Evolutionary conservation across 208 protist genomes (phyloP), one percentile per base, ranked within the genome.

Genomic region (Crithidia bombi): DNA sequence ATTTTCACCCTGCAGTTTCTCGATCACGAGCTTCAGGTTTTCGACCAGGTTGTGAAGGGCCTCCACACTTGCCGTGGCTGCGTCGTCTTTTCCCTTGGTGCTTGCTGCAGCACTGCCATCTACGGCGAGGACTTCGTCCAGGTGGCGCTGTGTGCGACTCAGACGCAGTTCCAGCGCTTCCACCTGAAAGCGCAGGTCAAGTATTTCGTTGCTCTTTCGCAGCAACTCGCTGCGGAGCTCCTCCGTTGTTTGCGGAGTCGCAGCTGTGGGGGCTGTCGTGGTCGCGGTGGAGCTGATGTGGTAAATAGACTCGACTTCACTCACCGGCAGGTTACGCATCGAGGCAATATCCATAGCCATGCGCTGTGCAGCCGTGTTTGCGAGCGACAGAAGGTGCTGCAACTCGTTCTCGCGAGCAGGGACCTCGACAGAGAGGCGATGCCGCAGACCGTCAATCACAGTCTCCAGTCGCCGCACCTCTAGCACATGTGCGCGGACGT

Each of bases 1-100:
- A 52, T 96, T 96, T 57, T 96, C 89, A 36, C 58, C 23, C 68
- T 92, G 87, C 54, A 96, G 74, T 33, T 82, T 79, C 41, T 89
- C 76, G 25, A 96, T 82, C 23, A 93, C 83, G 28, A 89, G 39
- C 63, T 91, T 90, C 26, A 96, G 55, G 51, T 91, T 92, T 25
- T 90, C 89, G 23, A 93, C 78, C 6, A 93, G 66, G 32, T 83
- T 82, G 49, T 86, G 75, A 3, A 96, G 70, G 2, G 73, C 63
- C 21, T 78, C 71, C 15, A 69, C 56, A 28, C 65, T 55, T 32
- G 69, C 43, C 7, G 56, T 19, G 38, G 64, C 19, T 32, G 70
- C 19, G 46, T 32, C 54, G 46, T 55, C 59, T 57, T 36, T 57
- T 38, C 17, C 49, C 38, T 38, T 46, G 3, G 43, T 38, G 38